Conservation (phyloP, 1,139 yeast genomes). For the Suhomyces maxii region DNA sequence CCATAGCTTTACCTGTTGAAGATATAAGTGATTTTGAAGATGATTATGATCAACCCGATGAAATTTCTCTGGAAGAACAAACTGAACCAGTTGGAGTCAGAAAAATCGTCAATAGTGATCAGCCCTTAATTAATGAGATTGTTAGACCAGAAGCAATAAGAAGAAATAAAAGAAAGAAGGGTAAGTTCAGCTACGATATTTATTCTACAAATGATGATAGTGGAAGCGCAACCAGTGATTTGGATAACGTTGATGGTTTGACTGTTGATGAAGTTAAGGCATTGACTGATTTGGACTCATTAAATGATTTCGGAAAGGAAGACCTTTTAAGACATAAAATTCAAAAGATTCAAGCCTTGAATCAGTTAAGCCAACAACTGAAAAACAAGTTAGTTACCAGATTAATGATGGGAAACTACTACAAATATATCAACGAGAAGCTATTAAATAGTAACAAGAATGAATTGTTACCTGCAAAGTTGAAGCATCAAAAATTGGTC, state of each 20-base stretch:
- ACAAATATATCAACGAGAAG: slow-evolving; percentile 44
- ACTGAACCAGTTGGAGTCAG: slow-evolving; percentile 61
- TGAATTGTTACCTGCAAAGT: slow-evolving; percentile 14
- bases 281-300: slow-evolving; percentile 40
- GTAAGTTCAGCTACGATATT: not conserved
- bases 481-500: slow-evolving; percentile 21
- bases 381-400: slow-evolving; percentile 67
- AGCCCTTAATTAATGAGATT: slow-evolving; percentile 52
- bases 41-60: slow-evolving; percentile 14
- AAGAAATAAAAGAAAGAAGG: slow-evolving; percentile 3
- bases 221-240: slow-evolving; percentile 33
- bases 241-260: slow-evolving; percentile 41
- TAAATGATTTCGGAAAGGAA: slow-evolving; percentile 54
- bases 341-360: slow-evolving; percentile 51
- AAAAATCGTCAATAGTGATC: slow-evolving; percentile 46
- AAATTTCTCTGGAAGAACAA: slow-evolving; percentile 4
- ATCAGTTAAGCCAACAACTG: slow-evolving; percentile 47
- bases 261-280: slow-evolving; percentile 36
- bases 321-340: slow-evolving; percentile 56
- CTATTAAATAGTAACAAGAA: slow-evolving; percentile 19
- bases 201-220: slow-evolving; percentile 19
- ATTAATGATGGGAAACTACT: slow-evolving; percentile 74
- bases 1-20: slow-evolving; percentile 52
- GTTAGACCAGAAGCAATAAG: slow-evolving; percentile 40
- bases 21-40: slow-evolving; percentile 35